Percentiles rank a stretch among this genome's conserved stretches.
phyloP scores from a whole-genome alignment of 208 protist genomes.

The Trypanosomatidae sp. region DNA sequence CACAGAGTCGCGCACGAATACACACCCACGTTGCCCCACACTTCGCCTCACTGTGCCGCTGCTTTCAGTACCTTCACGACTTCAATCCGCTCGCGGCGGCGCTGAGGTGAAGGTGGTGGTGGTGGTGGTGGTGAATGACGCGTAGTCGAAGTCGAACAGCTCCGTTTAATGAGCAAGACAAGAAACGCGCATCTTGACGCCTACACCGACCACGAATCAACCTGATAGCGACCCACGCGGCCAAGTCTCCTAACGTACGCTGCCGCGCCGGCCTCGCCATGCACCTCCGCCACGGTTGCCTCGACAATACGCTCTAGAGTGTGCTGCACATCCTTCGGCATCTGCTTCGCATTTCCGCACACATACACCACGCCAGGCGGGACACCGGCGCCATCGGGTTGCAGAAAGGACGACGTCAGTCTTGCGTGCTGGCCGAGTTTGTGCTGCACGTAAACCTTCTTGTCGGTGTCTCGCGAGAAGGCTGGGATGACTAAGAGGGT shows the following conservation, averaged over 20 bases:
- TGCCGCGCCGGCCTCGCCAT: constrained; percentile 33
- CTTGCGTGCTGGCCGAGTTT: constrained; percentile 65
- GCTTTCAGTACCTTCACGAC: background rate
- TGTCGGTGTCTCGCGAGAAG: constrained; percentile 77
- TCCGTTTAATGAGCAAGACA: background rate
- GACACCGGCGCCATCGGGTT: constrained; percentile 19
- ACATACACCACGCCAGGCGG: constrained; percentile 52
- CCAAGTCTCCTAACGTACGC: constrained; percentile 37
- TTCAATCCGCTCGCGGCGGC: background rate
- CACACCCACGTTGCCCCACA: background rate
- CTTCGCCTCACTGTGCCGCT: background rate
- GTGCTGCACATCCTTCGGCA: constrained; percentile 75
- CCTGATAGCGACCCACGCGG: constrained; percentile 62
- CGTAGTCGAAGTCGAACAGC: background rate
- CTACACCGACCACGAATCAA: constrained; percentile 90
- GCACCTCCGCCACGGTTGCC: constrained; percentile 44
- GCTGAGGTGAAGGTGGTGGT: background rate
- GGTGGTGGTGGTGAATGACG: background rate
- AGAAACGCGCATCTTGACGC: background rate
- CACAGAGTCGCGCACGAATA: background rate
- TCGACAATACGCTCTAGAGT: constrained; percentile 56
- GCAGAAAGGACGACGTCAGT: constrained; percentile 50
- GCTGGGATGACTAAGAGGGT: constrained; percentile 68
- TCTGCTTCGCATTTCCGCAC: constrained; percentile 87
- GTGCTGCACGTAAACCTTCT: constrained; percentile 91